Conservation (phyloP, 176 grass and related monocot genomes). For the Rhynchospora breviuscula region DNA sequence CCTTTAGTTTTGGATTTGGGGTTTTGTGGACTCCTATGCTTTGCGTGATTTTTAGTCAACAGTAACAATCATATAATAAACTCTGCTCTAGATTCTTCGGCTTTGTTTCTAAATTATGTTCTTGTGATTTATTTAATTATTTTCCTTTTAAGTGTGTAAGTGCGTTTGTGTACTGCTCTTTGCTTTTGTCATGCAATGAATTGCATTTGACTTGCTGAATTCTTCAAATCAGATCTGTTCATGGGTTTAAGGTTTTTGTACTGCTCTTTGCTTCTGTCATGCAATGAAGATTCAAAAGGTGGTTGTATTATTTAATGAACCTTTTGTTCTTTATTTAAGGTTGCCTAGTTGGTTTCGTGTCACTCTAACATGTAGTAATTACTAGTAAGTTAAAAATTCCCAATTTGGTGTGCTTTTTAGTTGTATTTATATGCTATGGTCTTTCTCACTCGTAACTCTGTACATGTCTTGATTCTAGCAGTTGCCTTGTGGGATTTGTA, state of each 20-base stretch:
- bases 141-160: neutral
- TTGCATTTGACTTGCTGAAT: neutral
- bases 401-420: neutral
- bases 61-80: neutral
- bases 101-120: constrained; percentile 53
- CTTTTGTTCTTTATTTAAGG: neutral
- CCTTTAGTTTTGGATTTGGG: constrained; percentile 23
- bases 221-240: neutral
- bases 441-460: neutral
- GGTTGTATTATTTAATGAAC: neutral
- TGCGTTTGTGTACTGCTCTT: neutral
- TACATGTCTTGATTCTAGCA: neutral
- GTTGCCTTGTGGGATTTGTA: neutral
- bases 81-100: neutral
- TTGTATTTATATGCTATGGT: neutral
- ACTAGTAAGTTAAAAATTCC: neutral
- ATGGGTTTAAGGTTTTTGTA: neutral
- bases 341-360: neutral
- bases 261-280: neutral
- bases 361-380: neutral
- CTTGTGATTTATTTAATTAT: neutral
- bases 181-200: neutral
- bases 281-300: neutral
- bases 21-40: constrained; percentile 35
- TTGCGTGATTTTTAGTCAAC: neutral